Evolutionary conservation across 106 monocot species (phyloP), one percentile per base, ranked within the genome.

Genomic region (Xerophyta viscosa): DNA sequence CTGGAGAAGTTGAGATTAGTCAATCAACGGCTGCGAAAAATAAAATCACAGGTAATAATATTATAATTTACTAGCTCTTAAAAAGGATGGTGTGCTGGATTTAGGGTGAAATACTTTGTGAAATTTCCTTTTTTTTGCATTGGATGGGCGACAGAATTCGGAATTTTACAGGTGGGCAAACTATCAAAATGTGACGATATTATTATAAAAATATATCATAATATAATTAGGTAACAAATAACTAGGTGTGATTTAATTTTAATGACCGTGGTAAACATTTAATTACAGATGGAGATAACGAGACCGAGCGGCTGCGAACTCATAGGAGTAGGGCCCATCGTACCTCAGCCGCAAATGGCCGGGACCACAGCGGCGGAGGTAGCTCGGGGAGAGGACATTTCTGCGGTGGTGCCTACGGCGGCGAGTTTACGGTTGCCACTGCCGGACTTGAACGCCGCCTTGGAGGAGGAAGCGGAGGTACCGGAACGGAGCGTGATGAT

Each of bases 21-120:
- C 39, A 39, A 39, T 39, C 39, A 39, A 39, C 39, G 15, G 39
- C 39, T 39, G 10, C 39, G 39, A 7, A 2, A 39, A 39, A 12
- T 39, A 39, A 39, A 39, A 39, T 39, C 39, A 39, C 39, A 39
- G 39, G 39, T 39, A 39, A 33, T 6, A 33, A n/a, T n/a, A n/a
- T n/a, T n/a, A n/a, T n/a, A n/a, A n/a, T n/a, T n/a, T n/a, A n/a
- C n/a, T n/a, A n/a, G n/a, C n/a, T n/a, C n/a, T n/a, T n/a, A n/a
- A n/a, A n/a, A n/a, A n/a, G n/a, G n/a, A n/a, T n/a, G n/a, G n/a
- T n/a, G n/a, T n/a, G n/a, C n/a, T n/a, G n/a, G n/a, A n/a, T n/a
- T n/a, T n/a, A n/a, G n/a, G n/a, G n/a, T n/a, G n/a, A n/a, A n/a
- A n/a, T n/a, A n/a, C n/a, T n/a, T n/a, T n/a, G n/a, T n/a, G n/a